A percentile compares a stretch with the other conserved stretches of the same genome.
Evolutionary conservation across 805 yeast species (phyloP).

Genomic region (Wickerhamiella azyma): DNA sequence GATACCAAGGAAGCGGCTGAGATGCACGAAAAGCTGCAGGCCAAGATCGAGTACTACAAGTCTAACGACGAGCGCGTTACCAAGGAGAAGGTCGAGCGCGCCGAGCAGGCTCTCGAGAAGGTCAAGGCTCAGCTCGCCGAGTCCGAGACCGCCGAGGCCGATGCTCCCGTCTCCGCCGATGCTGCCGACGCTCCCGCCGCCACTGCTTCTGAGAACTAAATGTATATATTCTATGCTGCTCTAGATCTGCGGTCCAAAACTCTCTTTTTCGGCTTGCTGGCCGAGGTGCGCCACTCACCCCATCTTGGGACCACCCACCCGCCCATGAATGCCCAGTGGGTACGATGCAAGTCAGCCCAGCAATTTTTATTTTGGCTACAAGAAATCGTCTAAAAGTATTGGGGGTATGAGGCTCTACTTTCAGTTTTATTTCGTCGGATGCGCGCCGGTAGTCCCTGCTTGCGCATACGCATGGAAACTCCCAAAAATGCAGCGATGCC

Average conservation of each 20-base stretch:
- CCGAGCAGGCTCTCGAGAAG: slow-evolving; percentile 62
- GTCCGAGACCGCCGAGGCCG: slow-evolving; percentile 20
- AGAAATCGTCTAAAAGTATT: too few relatives aligned
- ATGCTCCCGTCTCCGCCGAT: not conserved
- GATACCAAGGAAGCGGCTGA: slow-evolving; percentile 54
- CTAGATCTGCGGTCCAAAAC: too few relatives aligned
- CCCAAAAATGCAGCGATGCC: not conserved
- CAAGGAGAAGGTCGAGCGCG: slow-evolving; percentile 56
- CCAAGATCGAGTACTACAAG: slow-evolving; percentile 54
- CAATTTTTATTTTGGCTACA: too few relatives aligned
- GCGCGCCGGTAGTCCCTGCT: too few relatives aligned
- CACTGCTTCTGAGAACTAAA: not conserved
- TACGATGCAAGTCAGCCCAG: too few relatives aligned
- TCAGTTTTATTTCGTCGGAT: too few relatives aligned
- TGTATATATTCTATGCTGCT: not conserved
- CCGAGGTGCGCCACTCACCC: too few relatives aligned
- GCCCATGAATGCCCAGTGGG: too few relatives aligned
- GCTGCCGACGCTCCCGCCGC: not conserved
- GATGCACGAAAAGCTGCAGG: slow-evolving; percentile 53
- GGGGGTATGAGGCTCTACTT: too few relatives aligned
- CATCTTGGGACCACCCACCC: too few relatives aligned
- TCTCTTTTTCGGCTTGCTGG: too few relatives aligned
- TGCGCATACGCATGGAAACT: too few relatives aligned
- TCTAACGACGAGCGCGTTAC: slow-evolving; percentile 72
- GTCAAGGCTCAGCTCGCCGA: slow-evolving; percentile 35